Evolutionary conservation across 2,329 filamentous ascomycete genomes (phyloP).

Genomic region (Ceratocystis cubensis): DNA sequence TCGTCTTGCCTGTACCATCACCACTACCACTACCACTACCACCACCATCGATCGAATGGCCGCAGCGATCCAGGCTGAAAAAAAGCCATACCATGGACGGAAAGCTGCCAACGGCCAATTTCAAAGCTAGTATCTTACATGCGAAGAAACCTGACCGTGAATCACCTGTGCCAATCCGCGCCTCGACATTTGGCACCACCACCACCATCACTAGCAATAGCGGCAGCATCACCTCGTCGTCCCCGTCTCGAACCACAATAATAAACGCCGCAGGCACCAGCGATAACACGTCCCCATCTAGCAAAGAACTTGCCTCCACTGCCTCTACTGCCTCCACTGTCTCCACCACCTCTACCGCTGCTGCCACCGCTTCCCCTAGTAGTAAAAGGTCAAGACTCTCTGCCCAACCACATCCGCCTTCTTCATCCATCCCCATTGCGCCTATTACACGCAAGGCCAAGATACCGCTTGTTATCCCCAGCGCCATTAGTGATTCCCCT

Average conservation of each 20-base stretch:
- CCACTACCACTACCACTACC: background rate
- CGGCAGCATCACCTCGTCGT: constrained; percentile 12
- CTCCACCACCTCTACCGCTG: constrained; percentile 5
- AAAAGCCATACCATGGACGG: constrained; percentile 20
- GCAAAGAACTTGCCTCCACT: background rate
- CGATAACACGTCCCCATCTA: constrained; percentile 6
- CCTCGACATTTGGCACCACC: constrained; percentile 4
- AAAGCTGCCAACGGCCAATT: constrained; percentile 17
- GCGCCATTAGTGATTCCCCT: background rate
- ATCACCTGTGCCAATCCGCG: background rate
- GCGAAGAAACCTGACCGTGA: constrained; percentile 5
- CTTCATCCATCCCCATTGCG: background rate
- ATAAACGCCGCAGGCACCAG: background rate
- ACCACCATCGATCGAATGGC: constrained; percentile 19
- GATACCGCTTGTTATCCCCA: background rate
- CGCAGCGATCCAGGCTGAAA: constrained; percentile 1
- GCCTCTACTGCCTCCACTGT: too few species aligned
- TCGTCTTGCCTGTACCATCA: background rate
- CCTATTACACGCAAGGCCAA: constrained; percentile 1
- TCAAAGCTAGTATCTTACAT: constrained; percentile 15
- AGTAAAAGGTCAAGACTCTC: background rate
- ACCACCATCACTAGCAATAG: background rate
- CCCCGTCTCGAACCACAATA: constrained; percentile 12
- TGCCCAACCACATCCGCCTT: background rate
- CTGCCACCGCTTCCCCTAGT: background rate